Percentiles rank a stretch among this genome's conserved stretches.
These are phyloP conservation scores for Penicillium janthinellum DNA, from an alignment of 2,329 filamentous ascomycete genomes.

Conservation along the genomic window DNA sequence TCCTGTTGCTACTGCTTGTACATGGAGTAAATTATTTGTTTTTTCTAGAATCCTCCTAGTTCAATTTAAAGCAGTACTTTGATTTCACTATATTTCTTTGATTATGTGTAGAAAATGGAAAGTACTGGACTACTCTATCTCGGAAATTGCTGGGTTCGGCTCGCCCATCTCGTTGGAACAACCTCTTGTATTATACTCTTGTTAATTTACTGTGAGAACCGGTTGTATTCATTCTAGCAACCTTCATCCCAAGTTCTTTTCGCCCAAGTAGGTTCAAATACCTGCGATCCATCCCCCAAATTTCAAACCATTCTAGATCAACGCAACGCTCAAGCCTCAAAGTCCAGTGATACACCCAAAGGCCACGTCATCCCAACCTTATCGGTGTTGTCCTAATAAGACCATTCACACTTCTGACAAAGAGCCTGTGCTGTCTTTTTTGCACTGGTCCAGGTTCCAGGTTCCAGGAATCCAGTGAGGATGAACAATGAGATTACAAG, in stretches of 20 bases:
- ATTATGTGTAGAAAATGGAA: too few species aligned
- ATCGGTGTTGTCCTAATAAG: neutral
- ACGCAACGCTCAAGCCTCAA: neutral
- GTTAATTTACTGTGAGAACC: neutral
- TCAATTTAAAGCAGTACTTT: too few species aligned
- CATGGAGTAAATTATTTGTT: neutral
- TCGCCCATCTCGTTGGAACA: neutral
- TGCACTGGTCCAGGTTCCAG: too few species aligned
- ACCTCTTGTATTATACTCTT: neutral
- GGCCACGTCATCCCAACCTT: neutral
- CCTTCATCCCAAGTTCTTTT: neutral
- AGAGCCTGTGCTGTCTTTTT: neutral
- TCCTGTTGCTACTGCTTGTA: neutral
- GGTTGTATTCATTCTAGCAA: neutral
- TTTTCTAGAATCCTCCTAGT: too few species aligned
- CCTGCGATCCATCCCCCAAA: too few species aligned
- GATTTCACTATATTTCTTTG: too few species aligned
- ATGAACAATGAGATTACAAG: too few species aligned
- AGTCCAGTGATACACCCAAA: neutral
- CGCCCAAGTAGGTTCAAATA: too few species aligned
- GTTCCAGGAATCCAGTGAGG: too few species aligned
- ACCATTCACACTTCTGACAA: neutral
- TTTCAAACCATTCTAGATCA: neutral
- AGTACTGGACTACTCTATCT: too few species aligned
- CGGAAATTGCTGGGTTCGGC: neutral